A percentile compares a stretch with the other conserved stretches of the same genome.
phyloP scores from a whole-genome alignment of 2,329 filamentous ascomycete genomes.

The Colletotrichum abscissum region DNA sequence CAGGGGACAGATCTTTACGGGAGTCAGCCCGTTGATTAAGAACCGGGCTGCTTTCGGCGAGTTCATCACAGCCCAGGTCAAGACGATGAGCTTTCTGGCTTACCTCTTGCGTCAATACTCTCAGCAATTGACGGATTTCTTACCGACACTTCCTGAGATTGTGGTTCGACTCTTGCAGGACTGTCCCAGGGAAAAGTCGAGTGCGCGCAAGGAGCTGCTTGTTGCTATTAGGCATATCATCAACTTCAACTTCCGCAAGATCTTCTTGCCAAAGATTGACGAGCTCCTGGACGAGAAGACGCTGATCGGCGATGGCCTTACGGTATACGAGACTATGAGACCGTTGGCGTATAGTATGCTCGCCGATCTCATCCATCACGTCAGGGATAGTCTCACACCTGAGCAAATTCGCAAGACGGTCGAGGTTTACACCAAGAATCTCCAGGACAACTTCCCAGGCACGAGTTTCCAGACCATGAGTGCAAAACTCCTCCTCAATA shows the following conservation, averaged over 20 bases:
- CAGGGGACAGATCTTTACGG: slow-evolving; percentile 86
- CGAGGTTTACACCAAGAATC: slow-evolving; percentile 95
- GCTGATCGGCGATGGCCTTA: slow-evolving; percentile 93
- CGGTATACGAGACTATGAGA: slow-evolving; percentile 95
- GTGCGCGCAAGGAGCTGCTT: slow-evolving; percentile 91
- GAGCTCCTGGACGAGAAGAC: slow-evolving; percentile 94
- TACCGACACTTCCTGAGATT: slow-evolving; percentile 86
- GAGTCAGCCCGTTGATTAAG: slow-evolving; percentile 92
- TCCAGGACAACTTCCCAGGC: slow-evolving; percentile 95
- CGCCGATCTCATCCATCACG: slow-evolving; percentile 96
- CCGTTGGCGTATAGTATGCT: slow-evolving; percentile 98
- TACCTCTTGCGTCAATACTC: slow-evolving; percentile 92
- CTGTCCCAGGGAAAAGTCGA: slow-evolving; percentile 93
- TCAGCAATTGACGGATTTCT: slow-evolving; percentile 86
- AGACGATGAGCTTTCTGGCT: slow-evolving; percentile 98
- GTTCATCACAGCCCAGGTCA: slow-evolving; percentile 97
- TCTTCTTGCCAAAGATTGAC: slow-evolving; percentile 94
- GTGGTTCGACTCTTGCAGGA: slow-evolving; percentile 93
- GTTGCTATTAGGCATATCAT: slow-evolving; percentile 98
- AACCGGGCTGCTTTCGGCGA: slow-evolving; percentile 96
- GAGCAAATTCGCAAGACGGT: slow-evolving; percentile 96
- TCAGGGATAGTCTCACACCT: slow-evolving; percentile 86
- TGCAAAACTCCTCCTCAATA: slow-evolving; percentile 94
- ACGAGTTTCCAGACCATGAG: slow-evolving; percentile 99
- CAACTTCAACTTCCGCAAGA: slow-evolving; percentile 97